Evolutionary conservation across 2,329 filamentous ascomycete genomes (phyloP), one percentile per base, ranked within the genome.

Genomic region (Trichoderma aggressivum): DNA sequence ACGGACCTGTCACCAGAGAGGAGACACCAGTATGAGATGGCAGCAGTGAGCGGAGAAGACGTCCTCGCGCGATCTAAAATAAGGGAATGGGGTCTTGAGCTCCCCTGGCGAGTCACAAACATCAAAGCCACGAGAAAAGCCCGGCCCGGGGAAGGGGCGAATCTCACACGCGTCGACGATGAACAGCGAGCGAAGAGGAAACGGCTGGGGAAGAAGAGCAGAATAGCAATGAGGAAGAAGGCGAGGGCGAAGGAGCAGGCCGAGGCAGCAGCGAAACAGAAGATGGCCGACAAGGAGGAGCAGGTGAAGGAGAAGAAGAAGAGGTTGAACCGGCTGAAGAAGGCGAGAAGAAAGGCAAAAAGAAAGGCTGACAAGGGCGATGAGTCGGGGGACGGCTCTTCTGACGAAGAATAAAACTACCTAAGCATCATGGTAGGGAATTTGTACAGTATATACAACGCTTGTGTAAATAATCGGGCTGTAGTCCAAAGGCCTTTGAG

Each of bases 301-400:
- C 84, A 86, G 62, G 74, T 89, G 34, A 84, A 82, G 75, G 87
- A 89, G 70, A 90, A 90, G 83, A 89, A 89, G 81, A 89, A 89
- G 80, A 83, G 87, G 74, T 77, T 89, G 73, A 91, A 91, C 74
- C 80, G 87, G 71, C 78, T 86, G 75, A 89, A 87, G 82, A 90
- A 90, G 81, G 74, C 89, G 72, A 87, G 88, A 78, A 83, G 84
- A 76, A 84, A 85, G 75, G 83, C 85, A 56, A 90, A 90, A 79
- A 87, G 85, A 73, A 88, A 84, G 77, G 71, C 65, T 32, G 75
- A 73, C 24, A 74, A 69, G 7, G 69, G 70, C 14, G 69, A 50
- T 32, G 72, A 28, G 36, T 68, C 70, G 21, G 72, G 50, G 2
- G 70, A 26, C 32, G 32, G 59, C 34, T 68, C 58, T 59, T 75